A percentile compares a stretch with the other conserved stretches of the same genome.
phyloP scores from a whole-genome alignment of 441 rosid species.

The Mallotus japonicus region DNA sequence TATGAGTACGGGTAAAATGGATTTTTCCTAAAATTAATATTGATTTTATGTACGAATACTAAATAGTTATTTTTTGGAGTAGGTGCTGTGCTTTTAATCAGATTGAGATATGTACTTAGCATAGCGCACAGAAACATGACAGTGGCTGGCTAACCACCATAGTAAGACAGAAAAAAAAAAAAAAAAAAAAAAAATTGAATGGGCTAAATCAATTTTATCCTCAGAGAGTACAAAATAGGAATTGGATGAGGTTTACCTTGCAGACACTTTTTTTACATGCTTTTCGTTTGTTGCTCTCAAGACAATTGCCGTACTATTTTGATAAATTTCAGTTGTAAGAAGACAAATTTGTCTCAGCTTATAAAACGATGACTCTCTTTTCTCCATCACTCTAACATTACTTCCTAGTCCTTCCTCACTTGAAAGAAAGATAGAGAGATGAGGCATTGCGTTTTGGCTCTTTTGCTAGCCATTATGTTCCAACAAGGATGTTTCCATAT shows the following conservation, averaged over 20 bases:
- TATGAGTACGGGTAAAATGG: too few species aligned
- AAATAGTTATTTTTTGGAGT: too few species aligned
- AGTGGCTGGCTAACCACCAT: too few species aligned
- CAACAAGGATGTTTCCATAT: constrained; percentile 21
- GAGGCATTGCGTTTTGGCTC: constrained; percentile 36
- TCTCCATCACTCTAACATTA: neutral
- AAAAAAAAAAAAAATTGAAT: neutral
- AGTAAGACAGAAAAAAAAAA: neutral
- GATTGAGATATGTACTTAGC: too few species aligned
- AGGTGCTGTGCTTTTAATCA: too few species aligned
- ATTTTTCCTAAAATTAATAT: too few species aligned
- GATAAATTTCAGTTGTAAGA: constrained; percentile 6
- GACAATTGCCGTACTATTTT: neutral
- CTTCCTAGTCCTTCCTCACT: neutral
- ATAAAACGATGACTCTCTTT: neutral
- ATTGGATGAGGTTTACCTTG: neutral
- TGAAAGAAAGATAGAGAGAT: constrained; percentile 19
- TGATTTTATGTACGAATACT: too few species aligned
- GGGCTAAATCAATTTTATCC: neutral
- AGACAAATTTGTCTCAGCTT: constrained; percentile 3
- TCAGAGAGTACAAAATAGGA: neutral
- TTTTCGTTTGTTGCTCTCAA: neutral
- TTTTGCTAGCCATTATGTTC: constrained; percentile 32
- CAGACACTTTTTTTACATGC: neutral
- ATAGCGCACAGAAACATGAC: too few species aligned